These are phyloP conservation scores for Mycena leptocephala DNA, from an alignment of 768 basidiomycete genomes.

Conservation along the genomic window DNA sequence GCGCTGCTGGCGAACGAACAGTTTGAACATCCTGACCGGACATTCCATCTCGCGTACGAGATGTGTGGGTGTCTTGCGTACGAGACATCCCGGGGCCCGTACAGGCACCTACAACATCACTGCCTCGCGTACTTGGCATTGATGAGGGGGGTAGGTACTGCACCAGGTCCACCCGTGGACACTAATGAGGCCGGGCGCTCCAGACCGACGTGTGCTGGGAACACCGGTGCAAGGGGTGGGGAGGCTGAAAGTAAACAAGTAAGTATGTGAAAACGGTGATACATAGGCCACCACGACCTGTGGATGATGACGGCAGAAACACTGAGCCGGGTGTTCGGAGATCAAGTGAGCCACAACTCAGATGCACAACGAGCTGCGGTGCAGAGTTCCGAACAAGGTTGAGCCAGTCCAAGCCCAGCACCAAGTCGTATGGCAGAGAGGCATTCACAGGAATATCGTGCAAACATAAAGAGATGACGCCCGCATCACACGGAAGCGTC, in stretches of 20 bases:
- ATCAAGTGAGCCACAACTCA: no score
- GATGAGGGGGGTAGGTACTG: slow-evolving; percentile 3
- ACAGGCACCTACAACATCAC: not conserved
- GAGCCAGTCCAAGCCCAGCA: slow-evolving; percentile 5
- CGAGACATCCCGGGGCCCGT: not conserved
- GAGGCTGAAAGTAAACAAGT: not conserved
- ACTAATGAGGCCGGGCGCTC: not conserved
- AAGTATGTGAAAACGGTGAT: not conserved
- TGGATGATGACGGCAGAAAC: no score
- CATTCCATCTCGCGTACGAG: slow-evolving; percentile 14
- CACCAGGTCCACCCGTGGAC: slow-evolving; percentile 5
- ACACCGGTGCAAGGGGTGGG: not conserved
- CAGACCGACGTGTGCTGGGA: not conserved
- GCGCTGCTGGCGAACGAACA: not conserved
- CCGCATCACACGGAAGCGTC: not conserved
- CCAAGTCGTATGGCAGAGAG: not conserved
- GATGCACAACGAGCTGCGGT: no score
- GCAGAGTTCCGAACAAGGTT: no score
- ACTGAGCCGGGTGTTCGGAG: no score
- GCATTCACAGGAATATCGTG: not conserved
- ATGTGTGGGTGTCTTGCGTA: slow-evolving; percentile 2
- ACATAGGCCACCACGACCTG: not conserved
- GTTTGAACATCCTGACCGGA: slow-evolving; percentile 3
- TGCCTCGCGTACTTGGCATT: slow-evolving; percentile 1
- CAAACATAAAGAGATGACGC: not conserved